Evolutionary conservation across 2,329 filamentous ascomycete species (phyloP).

Genomic region (Aspergillus sp.): DNA sequence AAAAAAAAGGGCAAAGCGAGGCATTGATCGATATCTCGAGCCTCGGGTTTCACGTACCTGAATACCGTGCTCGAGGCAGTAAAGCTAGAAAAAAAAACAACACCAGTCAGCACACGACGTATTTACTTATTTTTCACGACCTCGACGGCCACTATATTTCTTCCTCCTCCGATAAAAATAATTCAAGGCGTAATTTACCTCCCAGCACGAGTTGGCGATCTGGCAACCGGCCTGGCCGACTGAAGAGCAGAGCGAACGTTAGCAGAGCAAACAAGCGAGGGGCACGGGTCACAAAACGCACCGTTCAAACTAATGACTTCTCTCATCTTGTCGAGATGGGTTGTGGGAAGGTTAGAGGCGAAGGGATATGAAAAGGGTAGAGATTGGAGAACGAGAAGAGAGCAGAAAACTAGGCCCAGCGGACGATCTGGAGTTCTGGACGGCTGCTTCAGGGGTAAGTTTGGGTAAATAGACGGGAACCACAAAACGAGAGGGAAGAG

Average conservation of each 20-base stretch:
- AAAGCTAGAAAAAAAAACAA: slow-evolving; percentile 65
- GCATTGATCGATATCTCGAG: background rate
- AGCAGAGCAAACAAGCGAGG: slow-evolving; percentile 19
- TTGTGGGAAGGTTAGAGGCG: slow-evolving; percentile 14
- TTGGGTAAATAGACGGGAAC: slow-evolving; percentile 17
- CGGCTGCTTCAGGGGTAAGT: slow-evolving; percentile 28
- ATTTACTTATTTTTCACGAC: background rate
- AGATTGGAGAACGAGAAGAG: slow-evolving; percentile 21
- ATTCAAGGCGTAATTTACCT: slow-evolving; percentile 66
- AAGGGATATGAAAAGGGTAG: slow-evolving; percentile 15
- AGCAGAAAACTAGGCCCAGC: slow-evolving; percentile 27
- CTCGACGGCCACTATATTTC: background rate
- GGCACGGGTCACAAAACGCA: slow-evolving; percentile 50
- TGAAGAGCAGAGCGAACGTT: slow-evolving; percentile 43
- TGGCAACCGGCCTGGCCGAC: slow-evolving; percentile 99
- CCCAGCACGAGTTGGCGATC: slow-evolving; percentile 99
- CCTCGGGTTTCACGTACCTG: slow-evolving; percentile 64
- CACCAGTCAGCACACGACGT: slow-evolving; percentile 32
- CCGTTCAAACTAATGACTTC: slow-evolving; percentile 99
- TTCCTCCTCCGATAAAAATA: background rate
- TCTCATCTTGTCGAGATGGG: slow-evolving; percentile 72
- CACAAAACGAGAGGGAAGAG: slow-evolving; percentile 21
- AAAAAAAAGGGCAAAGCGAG: background rate
- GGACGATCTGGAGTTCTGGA: slow-evolving; percentile 26
- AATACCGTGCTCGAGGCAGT: slow-evolving; percentile 99